These are phyloP conservation scores for Fusarium sarcochroum DNA, from an alignment of 2,329 filamentous ascomycete species.

Conservation along the genomic window DNA sequence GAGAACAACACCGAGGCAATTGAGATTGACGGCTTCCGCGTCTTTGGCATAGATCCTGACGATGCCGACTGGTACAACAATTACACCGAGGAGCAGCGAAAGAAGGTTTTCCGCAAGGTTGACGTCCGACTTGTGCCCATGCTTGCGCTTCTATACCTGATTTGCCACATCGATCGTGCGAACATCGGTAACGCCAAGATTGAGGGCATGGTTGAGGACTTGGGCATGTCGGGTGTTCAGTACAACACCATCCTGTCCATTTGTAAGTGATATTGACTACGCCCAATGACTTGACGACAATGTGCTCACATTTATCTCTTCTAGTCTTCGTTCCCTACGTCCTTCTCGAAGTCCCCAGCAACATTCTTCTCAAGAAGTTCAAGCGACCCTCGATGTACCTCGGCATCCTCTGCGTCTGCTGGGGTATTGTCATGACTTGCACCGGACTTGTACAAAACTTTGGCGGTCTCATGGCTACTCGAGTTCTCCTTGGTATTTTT, in stretches of 20 bases:
- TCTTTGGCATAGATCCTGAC: constrained; percentile 40
- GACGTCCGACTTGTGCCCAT: constrained; percentile 55
- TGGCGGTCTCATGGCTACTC: constrained; percentile 71
- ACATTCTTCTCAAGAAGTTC: constrained; percentile 47
- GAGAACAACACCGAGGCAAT: constrained; percentile 36
- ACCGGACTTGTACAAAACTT: constrained; percentile 74
- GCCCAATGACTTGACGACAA: accelerated
- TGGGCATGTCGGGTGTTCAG: constrained; percentile 66
- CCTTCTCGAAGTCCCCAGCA: constrained; percentile 46
- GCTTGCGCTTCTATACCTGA: constrained; percentile 70
- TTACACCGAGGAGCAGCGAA: constrained; percentile 41
- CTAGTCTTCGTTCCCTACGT: constrained; percentile 45
- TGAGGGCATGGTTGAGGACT: constrained; percentile 53
- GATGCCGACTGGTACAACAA: constrained; percentile 46
- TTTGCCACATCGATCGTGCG: constrained; percentile 69
- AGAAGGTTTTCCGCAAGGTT: constrained; percentile 50
- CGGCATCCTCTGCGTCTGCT: constrained; percentile 55
- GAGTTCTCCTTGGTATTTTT: constrained; percentile 75
- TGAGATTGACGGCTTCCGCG: constrained; percentile 41
- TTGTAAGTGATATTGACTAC: constrained; percentile 71
- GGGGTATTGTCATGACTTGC: constrained; percentile 76
- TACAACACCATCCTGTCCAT: constrained; percentile 70
- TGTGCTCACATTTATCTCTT: background rate
- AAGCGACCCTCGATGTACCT: constrained; percentile 46
- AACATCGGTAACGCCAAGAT: constrained; percentile 69